phyloP scores from a whole-genome alignment of 2,329 filamentous ascomycete species.

The Colletotrichum sp. region DNA sequence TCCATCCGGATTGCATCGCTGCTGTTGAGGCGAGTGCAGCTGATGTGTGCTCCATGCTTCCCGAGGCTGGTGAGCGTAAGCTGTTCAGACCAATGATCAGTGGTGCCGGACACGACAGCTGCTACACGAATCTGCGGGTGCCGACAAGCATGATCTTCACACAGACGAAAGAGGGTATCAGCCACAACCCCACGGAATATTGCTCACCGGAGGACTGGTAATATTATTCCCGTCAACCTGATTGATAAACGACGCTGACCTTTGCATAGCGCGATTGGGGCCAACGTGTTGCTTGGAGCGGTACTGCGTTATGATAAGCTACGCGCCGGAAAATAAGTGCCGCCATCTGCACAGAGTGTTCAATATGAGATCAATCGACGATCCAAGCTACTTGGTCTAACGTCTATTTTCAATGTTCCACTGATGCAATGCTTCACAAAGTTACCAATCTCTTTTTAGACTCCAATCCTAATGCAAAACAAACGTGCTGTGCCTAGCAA shows the following conservation, averaged over 20 bases:
- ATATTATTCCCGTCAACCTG: background rate
- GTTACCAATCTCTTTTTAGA: background rate
- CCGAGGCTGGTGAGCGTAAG: background rate
- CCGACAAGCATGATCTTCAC: background rate
- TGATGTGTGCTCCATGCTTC: background rate
- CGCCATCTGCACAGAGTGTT: fast-evolving
- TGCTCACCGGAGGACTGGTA: background rate
- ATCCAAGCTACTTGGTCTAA: background rate
- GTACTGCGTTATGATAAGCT: background rate
- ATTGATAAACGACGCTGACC: background rate
- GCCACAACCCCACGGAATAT: background rate
- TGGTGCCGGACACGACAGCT: background rate
- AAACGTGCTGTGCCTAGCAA: background rate
- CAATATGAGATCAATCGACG: too few relatives aligned
- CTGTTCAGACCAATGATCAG: background rate
- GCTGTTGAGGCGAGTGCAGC: background rate
- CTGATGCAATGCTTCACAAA: background rate
- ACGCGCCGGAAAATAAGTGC: background rate
- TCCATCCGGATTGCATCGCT: background rate
- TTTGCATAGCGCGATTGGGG: background rate
- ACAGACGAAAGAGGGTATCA: background rate
- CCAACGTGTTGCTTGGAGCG: background rate
- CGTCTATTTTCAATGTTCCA: background rate
- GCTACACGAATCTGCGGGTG: background rate
- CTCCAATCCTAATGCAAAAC: background rate